phyloP scores from a whole-genome alignment of 2,329 filamentous ascomycete genomes.

The Xylaria polymorpha region DNA sequence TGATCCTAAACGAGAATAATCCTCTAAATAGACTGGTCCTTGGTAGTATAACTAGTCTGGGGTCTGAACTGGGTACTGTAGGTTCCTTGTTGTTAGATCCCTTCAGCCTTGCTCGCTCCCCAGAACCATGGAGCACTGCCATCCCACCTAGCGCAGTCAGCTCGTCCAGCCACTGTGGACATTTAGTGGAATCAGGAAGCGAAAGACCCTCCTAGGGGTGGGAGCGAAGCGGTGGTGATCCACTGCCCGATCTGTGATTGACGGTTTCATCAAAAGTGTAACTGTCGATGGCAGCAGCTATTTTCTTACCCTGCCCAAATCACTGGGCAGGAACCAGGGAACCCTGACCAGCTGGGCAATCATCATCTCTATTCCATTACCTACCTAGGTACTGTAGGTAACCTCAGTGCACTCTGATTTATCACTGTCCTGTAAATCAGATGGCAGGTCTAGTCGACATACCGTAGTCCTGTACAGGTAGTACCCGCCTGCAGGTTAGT shows the following conservation, averaged over 20 bases:
- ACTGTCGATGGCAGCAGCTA: constrained; percentile 22
- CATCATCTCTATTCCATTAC: background rate
- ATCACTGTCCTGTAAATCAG: background rate
- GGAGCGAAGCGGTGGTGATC: background rate
- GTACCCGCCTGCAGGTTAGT: background rate
- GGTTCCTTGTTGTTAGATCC: background rate
- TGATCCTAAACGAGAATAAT: background rate
- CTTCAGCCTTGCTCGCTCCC: constrained; percentile 36
- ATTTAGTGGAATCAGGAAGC: constrained; percentile 25
- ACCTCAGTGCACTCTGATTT: background rate
- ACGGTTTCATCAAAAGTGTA: constrained; percentile 17
- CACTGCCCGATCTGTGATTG: constrained; percentile 23
- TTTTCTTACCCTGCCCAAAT: constrained; percentile 31
- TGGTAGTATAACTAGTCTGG: background rate
- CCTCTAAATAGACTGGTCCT: background rate
- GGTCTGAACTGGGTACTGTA: background rate
- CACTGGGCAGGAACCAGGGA: background rate
- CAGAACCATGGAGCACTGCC: constrained; percentile 30
- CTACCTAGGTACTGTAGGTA: background rate
- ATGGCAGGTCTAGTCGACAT: background rate
- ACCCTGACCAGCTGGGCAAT: constrained; percentile 13
- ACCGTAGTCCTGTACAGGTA: background rate
- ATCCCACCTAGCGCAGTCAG: constrained; percentile 31
- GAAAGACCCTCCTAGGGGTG: background rate
- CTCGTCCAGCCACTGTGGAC: constrained; percentile 31